Conservation (phyloP, 805 yeast species). For the Sugiyamaella marilandica region DNA sequence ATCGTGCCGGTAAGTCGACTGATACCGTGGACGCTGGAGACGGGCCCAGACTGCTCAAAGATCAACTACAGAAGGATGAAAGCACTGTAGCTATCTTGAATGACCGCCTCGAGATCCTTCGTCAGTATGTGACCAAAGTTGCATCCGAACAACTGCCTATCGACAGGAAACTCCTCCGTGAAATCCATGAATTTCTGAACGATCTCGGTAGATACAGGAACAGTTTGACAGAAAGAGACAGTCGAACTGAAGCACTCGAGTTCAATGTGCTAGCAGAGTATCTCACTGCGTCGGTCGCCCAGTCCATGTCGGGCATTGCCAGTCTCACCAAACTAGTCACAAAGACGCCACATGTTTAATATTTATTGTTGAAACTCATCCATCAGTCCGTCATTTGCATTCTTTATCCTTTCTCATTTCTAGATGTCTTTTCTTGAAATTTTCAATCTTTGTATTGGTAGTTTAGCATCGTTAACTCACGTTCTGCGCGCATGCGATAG, state of each 20-base stretch:
- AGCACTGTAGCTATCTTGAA: constrained; percentile 26
- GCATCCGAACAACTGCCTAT: constrained; percentile 11
- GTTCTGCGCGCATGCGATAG: background rate
- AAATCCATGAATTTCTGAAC: constrained; percentile 20
- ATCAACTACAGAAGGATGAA: constrained; percentile 17
- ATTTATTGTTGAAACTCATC: background rate
- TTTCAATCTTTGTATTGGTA: background rate
- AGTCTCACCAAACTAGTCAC: background rate
- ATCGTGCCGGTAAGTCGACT: background rate
- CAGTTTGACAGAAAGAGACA: constrained; percentile 1
- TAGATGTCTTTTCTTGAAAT: background rate
- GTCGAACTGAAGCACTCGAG: constrained; percentile 8
- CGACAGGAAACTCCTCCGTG: constrained; percentile 21
- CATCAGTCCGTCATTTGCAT: background rate
- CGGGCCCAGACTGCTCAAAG: constrained; percentile 8
- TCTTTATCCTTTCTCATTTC: background rate
- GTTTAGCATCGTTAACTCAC: background rate
- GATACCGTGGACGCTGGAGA: constrained; percentile 3
- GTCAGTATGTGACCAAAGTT: constrained; percentile 21
- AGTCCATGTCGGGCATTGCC: constrained; percentile 16
- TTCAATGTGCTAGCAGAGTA: constrained; percentile 25
- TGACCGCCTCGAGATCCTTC: constrained; percentile 19
- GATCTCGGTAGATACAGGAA: constrained; percentile 11
- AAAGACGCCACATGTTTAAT: background rate
- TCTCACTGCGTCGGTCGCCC: constrained; percentile 25